phyloP scores from a whole-genome alignment of 2,329 filamentous ascomycete genomes.

The Diaporthe citriasiana region DNA sequence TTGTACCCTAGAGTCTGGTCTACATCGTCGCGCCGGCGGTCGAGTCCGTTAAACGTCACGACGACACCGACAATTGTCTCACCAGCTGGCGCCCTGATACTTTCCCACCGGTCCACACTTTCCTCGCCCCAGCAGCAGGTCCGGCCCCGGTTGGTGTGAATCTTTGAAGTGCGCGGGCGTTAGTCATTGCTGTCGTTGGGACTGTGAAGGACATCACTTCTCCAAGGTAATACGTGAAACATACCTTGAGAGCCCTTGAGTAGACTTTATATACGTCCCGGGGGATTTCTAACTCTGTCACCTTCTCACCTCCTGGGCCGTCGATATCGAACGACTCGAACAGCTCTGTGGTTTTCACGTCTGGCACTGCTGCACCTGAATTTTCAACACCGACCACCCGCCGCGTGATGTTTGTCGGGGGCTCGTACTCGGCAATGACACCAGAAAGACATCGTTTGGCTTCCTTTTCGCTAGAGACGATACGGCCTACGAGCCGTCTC shows the following conservation, averaged over 20 bases:
- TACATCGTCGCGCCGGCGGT: not conserved
- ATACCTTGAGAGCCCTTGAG: not conserved
- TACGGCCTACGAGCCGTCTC: not conserved
- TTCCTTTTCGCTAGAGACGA: not conserved
- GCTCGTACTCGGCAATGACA: not conserved
- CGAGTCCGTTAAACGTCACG: not conserved
- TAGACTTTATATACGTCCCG: no score
- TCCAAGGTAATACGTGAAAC: not conserved
- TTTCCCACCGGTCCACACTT: not conserved
- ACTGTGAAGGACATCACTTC: no score
- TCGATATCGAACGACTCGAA: not conserved
- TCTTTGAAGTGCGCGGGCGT: not conserved
- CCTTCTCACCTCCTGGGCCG: constrained; percentile 6
- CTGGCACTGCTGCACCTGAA: not conserved
- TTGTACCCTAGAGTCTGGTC: no score
- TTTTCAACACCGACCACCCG: not conserved
- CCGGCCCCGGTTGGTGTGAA: not conserved
- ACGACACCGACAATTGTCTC: constrained; percentile 9
- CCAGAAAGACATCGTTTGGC: not conserved
- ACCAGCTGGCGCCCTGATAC: not conserved
- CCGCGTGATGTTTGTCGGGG: not conserved
- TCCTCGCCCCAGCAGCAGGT: not conserved
- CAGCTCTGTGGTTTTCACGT: not conserved
- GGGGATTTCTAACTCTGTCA: not conserved
- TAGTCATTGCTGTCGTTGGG: not conserved